Evolutionary conservation across 2,329 filamentous ascomycete species (phyloP).

Genomic region (Fusarium globosum): DNA sequence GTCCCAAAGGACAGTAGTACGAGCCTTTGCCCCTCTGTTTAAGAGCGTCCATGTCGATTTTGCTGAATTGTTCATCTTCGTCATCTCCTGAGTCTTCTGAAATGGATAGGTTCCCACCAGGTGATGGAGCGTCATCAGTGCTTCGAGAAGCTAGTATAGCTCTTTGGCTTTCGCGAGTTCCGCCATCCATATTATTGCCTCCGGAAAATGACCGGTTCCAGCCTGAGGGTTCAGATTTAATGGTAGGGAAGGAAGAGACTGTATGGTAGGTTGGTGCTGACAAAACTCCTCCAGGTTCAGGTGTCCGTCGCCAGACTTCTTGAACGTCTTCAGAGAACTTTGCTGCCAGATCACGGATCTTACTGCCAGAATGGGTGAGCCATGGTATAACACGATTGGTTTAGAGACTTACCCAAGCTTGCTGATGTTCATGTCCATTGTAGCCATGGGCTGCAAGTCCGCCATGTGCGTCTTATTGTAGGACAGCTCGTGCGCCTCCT

Average conservation of each 20-base stretch:
- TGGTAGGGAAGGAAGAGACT: conserved; percentile 40
- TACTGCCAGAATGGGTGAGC: conserved; percentile 42
- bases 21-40: conserved; percentile 54
- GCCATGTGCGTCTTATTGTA: conserved; percentile 40
- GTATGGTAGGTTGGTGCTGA: conserved; percentile 32
- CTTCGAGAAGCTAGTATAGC: conserved; percentile 39
- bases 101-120: conserved; percentile 37
- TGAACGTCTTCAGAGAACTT: conserved; percentile 51
- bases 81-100: conserved; percentile 48
- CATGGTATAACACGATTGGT: neutral
- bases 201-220: conserved; percentile 27
- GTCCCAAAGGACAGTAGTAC: conserved; percentile 52
- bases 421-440: conserved; percentile 49
- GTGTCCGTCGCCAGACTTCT: conserved; percentile 45
- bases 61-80: conserved; percentile 51
- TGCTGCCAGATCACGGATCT: conserved; percentile 50
- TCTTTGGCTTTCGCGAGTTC: conserved; percentile 38
- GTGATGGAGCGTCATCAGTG: conserved; percentile 24
- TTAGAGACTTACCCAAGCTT: conserved; percentile 49
- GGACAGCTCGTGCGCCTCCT: conserved; percentile 46
- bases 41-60: conserved; percentile 54
- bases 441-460: conserved; percentile 45
- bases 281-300: conserved; percentile 19
- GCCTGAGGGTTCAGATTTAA: conserved; percentile 37
- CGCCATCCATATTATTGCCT: conserved; percentile 37